Conservation (phyloP, 1,139 yeast genomes). For the Nakaseomyces nivariensis region DNA sequence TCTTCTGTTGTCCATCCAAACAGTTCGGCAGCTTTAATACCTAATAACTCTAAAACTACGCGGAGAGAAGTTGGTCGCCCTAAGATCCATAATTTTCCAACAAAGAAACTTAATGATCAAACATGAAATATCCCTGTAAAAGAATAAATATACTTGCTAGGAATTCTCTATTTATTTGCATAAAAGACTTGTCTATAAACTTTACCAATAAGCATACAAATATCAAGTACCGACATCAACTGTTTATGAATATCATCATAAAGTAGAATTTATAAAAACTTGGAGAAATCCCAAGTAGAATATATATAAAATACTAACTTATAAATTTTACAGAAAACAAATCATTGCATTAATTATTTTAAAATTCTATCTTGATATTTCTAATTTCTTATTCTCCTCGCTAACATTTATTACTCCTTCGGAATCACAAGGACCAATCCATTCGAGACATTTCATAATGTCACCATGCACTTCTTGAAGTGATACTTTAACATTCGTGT, state of each 20-base stretch:
- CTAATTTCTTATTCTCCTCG: not conserved
- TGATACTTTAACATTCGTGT: constrained; percentile 30
- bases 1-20: constrained; percentile 21
- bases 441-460: constrained; percentile 82
- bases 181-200: not conserved
- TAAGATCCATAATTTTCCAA: constrained; percentile 12
- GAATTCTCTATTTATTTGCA: not conserved
- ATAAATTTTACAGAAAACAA: not conserved
- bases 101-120: constrained; percentile 6
- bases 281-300: too few species aligned
- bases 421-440: constrained; percentile 46
- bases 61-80: constrained; percentile 29
- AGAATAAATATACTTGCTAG: too few species aligned
- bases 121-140: not conserved
- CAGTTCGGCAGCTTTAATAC: constrained; percentile 4
- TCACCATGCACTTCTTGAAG: constrained; percentile 70
- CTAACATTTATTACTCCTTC: not conserved
- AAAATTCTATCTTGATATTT: too few species aligned
- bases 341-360: too few species aligned
- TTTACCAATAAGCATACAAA: too few species aligned
- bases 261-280: not conserved
- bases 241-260: not conserved
- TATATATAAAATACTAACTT: not conserved
- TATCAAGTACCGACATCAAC: too few species aligned
- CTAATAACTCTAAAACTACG: constrained; percentile 2